These are phyloP conservation scores for Ascochyta fabae DNA, from an alignment of 2,329 filamentous ascomycete species.

Conservation along the genomic window DNA sequence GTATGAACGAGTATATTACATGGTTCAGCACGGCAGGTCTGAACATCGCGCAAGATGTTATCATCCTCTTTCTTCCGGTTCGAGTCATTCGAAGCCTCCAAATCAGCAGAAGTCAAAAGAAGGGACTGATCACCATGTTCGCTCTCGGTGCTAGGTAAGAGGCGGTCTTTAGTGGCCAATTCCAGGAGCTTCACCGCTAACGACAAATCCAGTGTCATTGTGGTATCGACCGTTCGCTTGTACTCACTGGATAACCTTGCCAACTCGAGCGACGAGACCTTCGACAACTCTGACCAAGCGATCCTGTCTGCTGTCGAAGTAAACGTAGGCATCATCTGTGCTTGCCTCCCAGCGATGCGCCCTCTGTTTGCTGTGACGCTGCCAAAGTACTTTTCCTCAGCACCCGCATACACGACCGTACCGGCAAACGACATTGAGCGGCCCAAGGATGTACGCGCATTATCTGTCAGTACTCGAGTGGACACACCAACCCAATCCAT, in stretches of 20 bases:
- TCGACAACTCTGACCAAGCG: constrained; percentile 42
- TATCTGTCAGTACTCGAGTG: constrained; percentile 18
- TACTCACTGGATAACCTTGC: constrained; percentile 38
- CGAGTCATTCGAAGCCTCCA: constrained; percentile 39
- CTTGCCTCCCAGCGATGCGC: constrained; percentile 46
- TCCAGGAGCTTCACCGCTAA: constrained; percentile 8
- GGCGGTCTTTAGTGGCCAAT: neutral
- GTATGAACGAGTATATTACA: constrained; percentile 38
- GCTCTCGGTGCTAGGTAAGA: constrained; percentile 48
- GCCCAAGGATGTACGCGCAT: constrained; percentile 20
- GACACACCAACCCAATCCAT: constrained; percentile 8
- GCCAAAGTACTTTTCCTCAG: constrained; percentile 44
- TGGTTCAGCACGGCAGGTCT: constrained; percentile 42
- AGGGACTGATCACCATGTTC: constrained; percentile 47
- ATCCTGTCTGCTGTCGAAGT: constrained; percentile 43
- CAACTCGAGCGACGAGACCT: constrained; percentile 39
- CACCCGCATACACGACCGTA: constrained; percentile 21
- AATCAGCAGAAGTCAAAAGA: constrained; percentile 45
- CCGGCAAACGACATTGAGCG: constrained; percentile 31
- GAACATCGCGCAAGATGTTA: constrained; percentile 44
- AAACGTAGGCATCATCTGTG: constrained; percentile 45
- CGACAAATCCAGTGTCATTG: constrained; percentile 31
- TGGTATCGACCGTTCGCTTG: constrained; percentile 45
- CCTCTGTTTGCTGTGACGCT: constrained; percentile 47
- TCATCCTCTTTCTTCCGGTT: constrained; percentile 43